Evolutionary conservation across 129 eudicot species (phyloP).

Genomic region (Sambucus nigra): DNA sequence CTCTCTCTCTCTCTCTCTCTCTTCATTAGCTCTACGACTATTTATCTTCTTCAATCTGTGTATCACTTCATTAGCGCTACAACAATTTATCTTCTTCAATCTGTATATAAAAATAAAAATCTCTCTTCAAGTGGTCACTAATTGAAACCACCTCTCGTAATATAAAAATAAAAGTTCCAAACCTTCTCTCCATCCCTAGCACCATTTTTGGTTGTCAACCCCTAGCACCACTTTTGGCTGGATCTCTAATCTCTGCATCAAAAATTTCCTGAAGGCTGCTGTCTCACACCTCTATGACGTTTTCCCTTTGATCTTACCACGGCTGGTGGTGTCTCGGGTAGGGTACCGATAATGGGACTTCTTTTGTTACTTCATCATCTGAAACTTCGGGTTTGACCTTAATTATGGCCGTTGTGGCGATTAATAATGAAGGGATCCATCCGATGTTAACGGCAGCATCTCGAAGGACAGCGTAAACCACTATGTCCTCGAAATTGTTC

Average conservation of each 20-base stretch:
- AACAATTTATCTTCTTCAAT: too few species aligned
- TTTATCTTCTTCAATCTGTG: too few species aligned
- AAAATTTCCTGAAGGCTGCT: slow-evolving; percentile 81
- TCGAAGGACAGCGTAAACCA: slow-evolving; percentile 26
- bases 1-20: too few species aligned
- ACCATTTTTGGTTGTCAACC: too few species aligned
- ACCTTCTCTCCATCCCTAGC: too few species aligned
- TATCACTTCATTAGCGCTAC: too few species aligned
- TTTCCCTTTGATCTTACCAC: slow-evolving; percentile 28
- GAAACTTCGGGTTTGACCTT: slow-evolving; percentile 35
- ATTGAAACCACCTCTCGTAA: too few species aligned
- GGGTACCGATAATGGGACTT: too few species aligned
- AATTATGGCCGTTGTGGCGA: slow-evolving; percentile 8
- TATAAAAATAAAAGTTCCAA: too few species aligned
- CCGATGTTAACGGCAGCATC: slow-evolving; percentile 31
- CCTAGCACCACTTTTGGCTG: slow-evolving; percentile 78
- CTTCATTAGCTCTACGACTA: too few species aligned
- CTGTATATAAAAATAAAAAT: too few species aligned
- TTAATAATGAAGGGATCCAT: slow-evolving; percentile 6
- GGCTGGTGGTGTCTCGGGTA: slow-evolving; percentile 3
- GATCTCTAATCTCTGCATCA: slow-evolving; percentile 87
- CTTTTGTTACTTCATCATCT: neutral
- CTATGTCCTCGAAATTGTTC: slow-evolving; percentile 48
- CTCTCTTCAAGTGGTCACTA: too few species aligned
- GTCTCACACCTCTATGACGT: slow-evolving; percentile 66